Percentiles rank a stretch among this genome's conserved stretches.
Evolutionary conservation across 202 grass and related monocot genomes (phyloP).

Genomic region (Hordeum pubiflorum): DNA sequence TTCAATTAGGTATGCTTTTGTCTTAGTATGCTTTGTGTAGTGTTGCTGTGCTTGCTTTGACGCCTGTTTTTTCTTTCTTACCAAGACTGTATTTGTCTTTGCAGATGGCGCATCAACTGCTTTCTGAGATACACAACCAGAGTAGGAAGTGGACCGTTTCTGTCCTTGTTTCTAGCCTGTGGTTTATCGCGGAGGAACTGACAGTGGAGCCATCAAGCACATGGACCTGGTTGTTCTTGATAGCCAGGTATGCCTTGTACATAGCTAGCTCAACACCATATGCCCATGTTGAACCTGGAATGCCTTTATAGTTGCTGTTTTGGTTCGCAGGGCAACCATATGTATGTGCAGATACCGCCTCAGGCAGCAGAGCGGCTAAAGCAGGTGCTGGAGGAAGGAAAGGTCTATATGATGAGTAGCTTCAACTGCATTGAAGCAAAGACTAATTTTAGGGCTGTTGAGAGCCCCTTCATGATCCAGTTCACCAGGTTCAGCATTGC

Average conservation of each 20-base stretch:
- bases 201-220: neutral
- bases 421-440: too few relatives aligned
- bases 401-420: too few relatives aligned
- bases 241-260: neutral
- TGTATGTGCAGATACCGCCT: neutral
- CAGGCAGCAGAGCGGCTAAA: neutral
- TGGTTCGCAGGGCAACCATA: neutral
- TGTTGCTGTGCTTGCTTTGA: neutral
- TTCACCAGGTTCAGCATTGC: too few relatives aligned
- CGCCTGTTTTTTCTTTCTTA: neutral
- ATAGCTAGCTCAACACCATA: too few relatives aligned
- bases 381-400: too few relatives aligned
- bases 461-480: too few relatives aligned
- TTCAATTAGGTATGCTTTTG: too few relatives aligned
- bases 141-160: neutral
- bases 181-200: neutral
- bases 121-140: neutral
- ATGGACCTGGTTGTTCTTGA: neutral
- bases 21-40: rapidly evolving
- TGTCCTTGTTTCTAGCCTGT: neutral
- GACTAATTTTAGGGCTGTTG: too few relatives aligned
- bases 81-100: neutral
- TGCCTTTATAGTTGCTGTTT: neutral
- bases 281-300: neutral
- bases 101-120: neutral